Evolutionary conservation across 495 filamentous ascomycete genomes (phyloP).

Genomic region (Tuber calosporum): DNA sequence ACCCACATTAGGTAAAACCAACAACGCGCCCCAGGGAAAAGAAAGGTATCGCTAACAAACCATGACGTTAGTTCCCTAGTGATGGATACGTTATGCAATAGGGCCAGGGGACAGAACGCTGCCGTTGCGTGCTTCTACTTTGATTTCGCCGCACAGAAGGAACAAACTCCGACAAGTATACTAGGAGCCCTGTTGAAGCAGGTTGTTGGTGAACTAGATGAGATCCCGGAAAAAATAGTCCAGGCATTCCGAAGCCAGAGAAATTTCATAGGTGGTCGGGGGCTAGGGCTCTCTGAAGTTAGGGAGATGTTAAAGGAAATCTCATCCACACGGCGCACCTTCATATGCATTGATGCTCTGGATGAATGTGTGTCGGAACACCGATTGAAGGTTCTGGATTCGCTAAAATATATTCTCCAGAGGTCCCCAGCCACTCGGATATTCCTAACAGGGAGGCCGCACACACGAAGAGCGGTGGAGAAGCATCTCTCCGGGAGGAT

Average conservation of each 20-base stretch:
- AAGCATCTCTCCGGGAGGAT: background rate
- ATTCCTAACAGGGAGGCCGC: background rate
- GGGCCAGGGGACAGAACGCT: background rate
- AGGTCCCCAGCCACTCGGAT: background rate
- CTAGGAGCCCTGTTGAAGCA: background rate
- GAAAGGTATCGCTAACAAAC: background rate
- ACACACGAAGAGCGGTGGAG: background rate
- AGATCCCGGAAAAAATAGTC: slow-evolving; percentile 1
- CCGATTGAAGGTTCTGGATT: background rate
- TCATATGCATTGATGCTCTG: slow-evolving; percentile 1
- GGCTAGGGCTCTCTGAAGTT: background rate
- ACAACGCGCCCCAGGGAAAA: background rate
- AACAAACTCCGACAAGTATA: background rate
- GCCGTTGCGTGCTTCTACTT: slow-evolving; percentile 1
- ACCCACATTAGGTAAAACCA: background rate
- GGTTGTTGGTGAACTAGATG: background rate
- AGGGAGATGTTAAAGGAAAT: background rate
- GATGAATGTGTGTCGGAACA: slow-evolving; percentile 1
- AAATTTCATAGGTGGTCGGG: background rate
- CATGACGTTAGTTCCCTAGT: background rate
- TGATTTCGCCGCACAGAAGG: background rate
- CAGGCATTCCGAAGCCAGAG: background rate
- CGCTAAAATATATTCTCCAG: background rate
- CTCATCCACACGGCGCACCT: background rate
- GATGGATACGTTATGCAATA: background rate